Percentiles rank a stretch among this genome's conserved stretches.
These are phyloP conservation scores for Diplodia intermedia DNA, from an alignment of 2,329 filamentous ascomycete species.

Conservation along the genomic window DNA sequence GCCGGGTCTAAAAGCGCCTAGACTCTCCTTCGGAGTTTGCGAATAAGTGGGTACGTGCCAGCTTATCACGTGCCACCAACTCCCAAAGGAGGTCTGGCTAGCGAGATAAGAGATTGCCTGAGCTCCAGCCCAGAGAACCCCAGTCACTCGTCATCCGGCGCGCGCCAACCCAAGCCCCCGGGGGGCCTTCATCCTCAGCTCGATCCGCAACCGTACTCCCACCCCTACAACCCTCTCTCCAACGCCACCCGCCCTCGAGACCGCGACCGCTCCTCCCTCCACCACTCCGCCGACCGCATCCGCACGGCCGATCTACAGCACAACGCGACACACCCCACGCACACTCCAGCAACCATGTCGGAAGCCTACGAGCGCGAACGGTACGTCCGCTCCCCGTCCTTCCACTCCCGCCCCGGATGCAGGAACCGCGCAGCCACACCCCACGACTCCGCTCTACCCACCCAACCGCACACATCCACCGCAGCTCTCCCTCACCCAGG, in stretches of 20 bases:
- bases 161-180: neutral
- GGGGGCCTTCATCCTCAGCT: neutral
- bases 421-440: neutral
- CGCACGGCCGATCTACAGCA: neutral
- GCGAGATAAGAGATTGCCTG: neutral
- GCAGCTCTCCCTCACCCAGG: constrained; percentile 14
- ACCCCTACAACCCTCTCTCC: neutral
- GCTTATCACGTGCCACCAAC: too few relatives aligned
- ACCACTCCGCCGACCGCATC: neutral
- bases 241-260: too few relatives aligned
- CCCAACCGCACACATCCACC: constrained; percentile 14
- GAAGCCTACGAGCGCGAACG: constrained; percentile 66
- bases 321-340: neutral
- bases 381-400: constrained; percentile 48
- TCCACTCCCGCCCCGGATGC: neutral
- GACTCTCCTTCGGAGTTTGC: too few relatives aligned
- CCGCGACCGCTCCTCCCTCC: too few relatives aligned
- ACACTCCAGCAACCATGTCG: constrained; percentile 53
- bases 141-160: neutral
- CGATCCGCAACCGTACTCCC: neutral
- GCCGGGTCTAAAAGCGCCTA: too few relatives aligned
- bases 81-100: too few relatives aligned
- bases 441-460: neutral
- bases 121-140: neutral
- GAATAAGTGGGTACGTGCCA: too few relatives aligned